Conservation (phyloP, 1,284 basidiomycete genomes). For the Ustilago hordei region DNA sequence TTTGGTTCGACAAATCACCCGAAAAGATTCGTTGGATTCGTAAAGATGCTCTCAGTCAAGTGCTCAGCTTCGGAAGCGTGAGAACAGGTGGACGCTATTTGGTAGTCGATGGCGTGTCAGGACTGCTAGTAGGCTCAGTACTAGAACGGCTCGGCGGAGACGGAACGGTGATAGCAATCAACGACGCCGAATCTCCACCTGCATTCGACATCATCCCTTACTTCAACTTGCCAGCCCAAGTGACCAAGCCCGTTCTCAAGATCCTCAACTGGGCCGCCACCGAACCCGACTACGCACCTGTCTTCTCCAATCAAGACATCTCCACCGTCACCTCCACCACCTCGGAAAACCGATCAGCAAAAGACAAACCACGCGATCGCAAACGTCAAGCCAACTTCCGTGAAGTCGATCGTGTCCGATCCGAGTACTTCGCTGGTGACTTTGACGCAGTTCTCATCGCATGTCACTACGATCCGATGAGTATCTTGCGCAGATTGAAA, state of each 20-base stretch:
- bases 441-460: conserved; percentile 77
- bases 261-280: conserved; percentile 62
- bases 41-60: conserved; percentile 87
- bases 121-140: conserved; percentile 84
- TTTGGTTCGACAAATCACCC: conserved; percentile 79
- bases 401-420: conserved; percentile 72
- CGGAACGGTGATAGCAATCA: conserved; percentile 85
- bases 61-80: conserved; percentile 85
- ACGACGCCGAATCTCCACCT: conserved; percentile 91
- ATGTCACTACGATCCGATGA: conserved; percentile 86
- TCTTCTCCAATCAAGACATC: conserved; percentile 38
- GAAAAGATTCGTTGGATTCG: conserved; percentile 85
- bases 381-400: conserved; percentile 50
- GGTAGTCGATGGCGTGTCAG: conserved; percentile 88
- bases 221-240: conserved; percentile 75
- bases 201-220: conserved; percentile 88
- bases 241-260: conserved; percentile 37
- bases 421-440: conserved; percentile 85
- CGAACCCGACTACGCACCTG: conserved; percentile 46
- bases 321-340: neutral
- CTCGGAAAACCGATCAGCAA: conserved; percentile 12
- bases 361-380: conserved; percentile 43
- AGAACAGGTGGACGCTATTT: conserved; percentile 87
- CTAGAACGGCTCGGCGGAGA: conserved; percentile 78
- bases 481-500: conserved; percentile 80